Conservation (phyloP, 2,329 filamentous ascomycete genomes). For the Pleomassaria siparia region DNA sequence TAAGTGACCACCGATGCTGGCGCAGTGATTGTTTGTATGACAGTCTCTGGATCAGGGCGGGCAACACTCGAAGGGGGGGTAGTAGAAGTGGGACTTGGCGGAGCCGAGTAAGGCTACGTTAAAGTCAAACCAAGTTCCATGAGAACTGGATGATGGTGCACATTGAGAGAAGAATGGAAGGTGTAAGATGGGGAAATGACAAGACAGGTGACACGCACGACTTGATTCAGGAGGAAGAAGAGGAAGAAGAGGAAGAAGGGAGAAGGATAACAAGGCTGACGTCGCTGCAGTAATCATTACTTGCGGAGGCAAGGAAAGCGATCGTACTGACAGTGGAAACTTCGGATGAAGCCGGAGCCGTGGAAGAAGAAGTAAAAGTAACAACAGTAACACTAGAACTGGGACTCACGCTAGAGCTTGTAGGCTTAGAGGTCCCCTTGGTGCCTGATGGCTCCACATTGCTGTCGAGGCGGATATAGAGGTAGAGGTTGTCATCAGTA, state of each 20-base stretch:
- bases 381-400: conserved; percentile 23
- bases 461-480: conserved; percentile 59
- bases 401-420: conserved; percentile 30
- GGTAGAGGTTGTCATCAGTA: conserved; percentile 54
- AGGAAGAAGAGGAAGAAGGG: neutral
- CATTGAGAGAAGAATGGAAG: conserved; percentile 1
- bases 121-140: conserved; percentile 30
- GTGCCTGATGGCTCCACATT: conserved; percentile 61
- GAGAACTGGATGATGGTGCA: conserved; percentile 2
- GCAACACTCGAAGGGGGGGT: conserved; percentile 17
- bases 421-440: conserved; percentile 38
- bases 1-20: conserved; percentile 19
- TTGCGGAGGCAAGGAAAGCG: conserved; percentile 22
- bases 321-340: conserved; percentile 32
- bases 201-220: conserved; percentile 1
- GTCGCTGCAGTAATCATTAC: conserved; percentile 12
- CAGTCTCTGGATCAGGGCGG: conserved; percentile 26
- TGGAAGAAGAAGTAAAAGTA: conserved; percentile 18
- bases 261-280: neutral
- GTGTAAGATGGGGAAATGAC: neutral
- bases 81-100: conserved; percentile 30
- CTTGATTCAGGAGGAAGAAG: too few species aligned
- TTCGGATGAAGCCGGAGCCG: conserved; percentile 17
- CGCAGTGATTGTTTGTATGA: conserved; percentile 28
- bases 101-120: conserved; percentile 36